Base-by-base conservation (phyloP, 306 rosid genomes). In the Lathyrus oleraceus region DNA sequence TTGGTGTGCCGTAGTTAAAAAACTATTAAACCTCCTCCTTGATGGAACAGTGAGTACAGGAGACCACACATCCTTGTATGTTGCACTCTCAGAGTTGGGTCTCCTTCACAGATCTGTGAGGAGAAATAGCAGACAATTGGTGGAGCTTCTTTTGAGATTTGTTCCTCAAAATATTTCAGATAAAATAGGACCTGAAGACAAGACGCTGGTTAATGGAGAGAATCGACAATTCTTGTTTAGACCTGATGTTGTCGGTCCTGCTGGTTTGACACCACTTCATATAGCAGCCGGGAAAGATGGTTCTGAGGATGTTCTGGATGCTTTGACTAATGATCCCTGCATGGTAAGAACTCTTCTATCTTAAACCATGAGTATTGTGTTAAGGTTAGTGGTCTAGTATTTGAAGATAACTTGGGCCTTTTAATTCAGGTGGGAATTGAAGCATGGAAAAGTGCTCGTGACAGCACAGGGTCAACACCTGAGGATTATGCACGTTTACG, bases 31-130 rank as follows among this genome's bases (percentile, higher is more conserved):
- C 75, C 78, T 92, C 61, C 74, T 89, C 56, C 81, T 84, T 44
- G 82, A 85, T 59, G 96, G 91, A 51, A 81, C 79, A 13, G 90
- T 92, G 70, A 80, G 71, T 60, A 15, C 81, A 10, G 96, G 87
- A 51, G 89, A 70, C 28, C 81, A 79, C 57, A 30, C 83, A 15
- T 92, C 96, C 12, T 1, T 87, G 69, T 60, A 78, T 72, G 67
- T 75, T 32, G 85, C 97, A 20, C 54, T 92, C 67, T 82, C 70
- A 38, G 92, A 92, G 64, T 78, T 92, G 87, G 81, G 86, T 42
- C 83, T 92, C 73, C 96, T 92, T 71, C 97, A 92, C 76, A 85
- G 81, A 77, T 94, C 97, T 67, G 97, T 92, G 56, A 81, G 85
- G 82, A 86, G 89, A 81, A 92, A 86, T 62, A 81, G 89, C 82